phyloP scores from a whole-genome alignment of 208 protist species.

The Wallacemonas sp. region DNA sequence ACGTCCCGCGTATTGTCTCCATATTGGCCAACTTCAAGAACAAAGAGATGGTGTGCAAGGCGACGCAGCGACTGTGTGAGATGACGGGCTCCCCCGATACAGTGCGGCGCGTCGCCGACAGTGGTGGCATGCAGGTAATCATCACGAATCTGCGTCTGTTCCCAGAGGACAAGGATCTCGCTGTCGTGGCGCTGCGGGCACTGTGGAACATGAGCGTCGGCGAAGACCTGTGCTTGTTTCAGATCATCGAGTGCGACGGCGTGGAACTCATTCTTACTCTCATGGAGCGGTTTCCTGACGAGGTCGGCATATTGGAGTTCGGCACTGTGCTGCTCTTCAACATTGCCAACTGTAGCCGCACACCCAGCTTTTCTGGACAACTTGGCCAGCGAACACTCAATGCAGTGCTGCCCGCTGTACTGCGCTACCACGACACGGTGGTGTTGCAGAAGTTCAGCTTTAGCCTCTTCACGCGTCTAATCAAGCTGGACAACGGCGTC shows the following conservation, averaged over 20 bases:
- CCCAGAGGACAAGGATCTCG: conserved; percentile 54
- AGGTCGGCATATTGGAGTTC: conserved; percentile 70
- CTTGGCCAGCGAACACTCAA: conserved; percentile 40
- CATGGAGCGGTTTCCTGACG: conserved; percentile 63
- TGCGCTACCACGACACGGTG: conserved; percentile 50
- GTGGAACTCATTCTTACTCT: conserved; percentile 47
- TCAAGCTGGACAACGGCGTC: conserved; percentile 38
- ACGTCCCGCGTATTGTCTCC: conserved; percentile 69
- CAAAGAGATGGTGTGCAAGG: conserved; percentile 52
- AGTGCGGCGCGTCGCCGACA: conserved; percentile 49
- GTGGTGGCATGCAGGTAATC: conserved; percentile 60
- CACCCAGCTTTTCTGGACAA: conserved; percentile 36
- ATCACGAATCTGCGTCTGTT: conserved; percentile 57
- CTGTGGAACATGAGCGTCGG: conserved; percentile 85
- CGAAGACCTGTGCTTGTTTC: conserved; percentile 31
- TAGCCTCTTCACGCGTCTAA: conserved; percentile 63
- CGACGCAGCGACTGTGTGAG: conserved; percentile 67
- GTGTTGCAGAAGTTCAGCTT: conserved; percentile 89
- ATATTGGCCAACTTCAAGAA: conserved; percentile 83
- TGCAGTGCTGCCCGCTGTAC: conserved; percentile 51
- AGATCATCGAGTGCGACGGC: conserved; percentile 51
- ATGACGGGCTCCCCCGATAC: conserved; percentile 45
- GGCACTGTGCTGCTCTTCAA: conserved; percentile 79
- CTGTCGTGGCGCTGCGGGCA: conserved; percentile 53
- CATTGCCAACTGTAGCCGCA: conserved; percentile 37